These are phyloP conservation scores for Amaranthus cruentus DNA, from an alignment of 148 eudicot genomes.

Conservation along the genomic window DNA sequence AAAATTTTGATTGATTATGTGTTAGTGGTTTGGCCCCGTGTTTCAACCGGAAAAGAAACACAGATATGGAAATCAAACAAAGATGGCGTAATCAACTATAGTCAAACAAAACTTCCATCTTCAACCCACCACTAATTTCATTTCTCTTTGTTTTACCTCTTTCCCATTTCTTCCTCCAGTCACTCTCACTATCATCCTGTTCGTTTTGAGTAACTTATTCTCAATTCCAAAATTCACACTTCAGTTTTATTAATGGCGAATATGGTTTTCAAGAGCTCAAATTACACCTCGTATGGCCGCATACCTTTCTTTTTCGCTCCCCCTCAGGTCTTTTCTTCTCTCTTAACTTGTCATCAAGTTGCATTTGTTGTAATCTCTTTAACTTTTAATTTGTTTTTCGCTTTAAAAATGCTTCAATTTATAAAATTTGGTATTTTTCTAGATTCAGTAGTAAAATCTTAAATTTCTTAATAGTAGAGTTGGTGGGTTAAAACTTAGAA, in stretches of 20 bases:
- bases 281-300: slow-evolving; percentile 39
- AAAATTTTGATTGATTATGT: too few species aligned
- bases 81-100: neutral
- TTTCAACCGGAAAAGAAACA: neutral
- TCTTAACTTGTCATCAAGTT: neutral
- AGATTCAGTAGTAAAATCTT: too few species aligned
- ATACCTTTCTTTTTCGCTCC: slow-evolving; percentile 41
- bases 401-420: neutral
- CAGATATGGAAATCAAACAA: neutral
- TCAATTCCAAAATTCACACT: neutral
- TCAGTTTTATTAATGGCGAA: slow-evolving; percentile 17
- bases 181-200: neutral
- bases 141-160: neutral
- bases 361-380: neutral
- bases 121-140: slow-evolving; percentile 10
- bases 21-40: too few species aligned
- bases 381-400: neutral
- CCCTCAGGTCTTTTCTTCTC: slow-evolving; percentile 41
- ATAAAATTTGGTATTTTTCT: neutral
- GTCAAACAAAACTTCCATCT: neutral
- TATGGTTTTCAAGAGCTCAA: slow-evolving; percentile 25
- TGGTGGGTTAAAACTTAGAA: neutral
- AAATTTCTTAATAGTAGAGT: neutral
- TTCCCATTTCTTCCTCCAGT: neutral
- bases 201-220: neutral